These are phyloP conservation scores for Hypoxylon fragiforme DNA, from an alignment of 495 filamentous ascomycete genomes.

Conservation along the genomic window DNA sequence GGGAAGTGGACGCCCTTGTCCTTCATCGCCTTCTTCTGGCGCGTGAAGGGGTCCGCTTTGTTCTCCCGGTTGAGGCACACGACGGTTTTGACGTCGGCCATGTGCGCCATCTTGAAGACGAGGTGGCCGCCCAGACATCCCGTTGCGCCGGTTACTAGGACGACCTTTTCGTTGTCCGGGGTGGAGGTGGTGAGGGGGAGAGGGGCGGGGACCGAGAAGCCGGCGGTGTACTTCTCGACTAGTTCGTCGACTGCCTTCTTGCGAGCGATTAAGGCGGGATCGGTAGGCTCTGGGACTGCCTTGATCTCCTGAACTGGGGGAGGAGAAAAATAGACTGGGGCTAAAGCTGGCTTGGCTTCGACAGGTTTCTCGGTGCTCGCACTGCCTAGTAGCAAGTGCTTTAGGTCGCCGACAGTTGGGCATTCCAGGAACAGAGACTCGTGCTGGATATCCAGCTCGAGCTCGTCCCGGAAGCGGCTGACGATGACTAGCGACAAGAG, in stretches of 20 bases:
- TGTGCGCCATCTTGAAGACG: slow-evolving; percentile 40
- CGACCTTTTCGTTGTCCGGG: slow-evolving; percentile 53
- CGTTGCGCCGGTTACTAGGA: slow-evolving; percentile 56
- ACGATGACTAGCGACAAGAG: slow-evolving; percentile 52
- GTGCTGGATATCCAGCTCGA: slow-evolving; percentile 49
- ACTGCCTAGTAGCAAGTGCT: slow-evolving; percentile 62
- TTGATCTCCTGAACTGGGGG: slow-evolving; percentile 17
- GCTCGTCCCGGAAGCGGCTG: slow-evolving; percentile 46
- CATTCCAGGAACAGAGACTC: slow-evolving; percentile 43
- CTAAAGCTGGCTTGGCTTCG: neutral
- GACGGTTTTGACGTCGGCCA: slow-evolving; percentile 40
- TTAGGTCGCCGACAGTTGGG: slow-evolving; percentile 41
- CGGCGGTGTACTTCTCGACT: slow-evolving; percentile 66
- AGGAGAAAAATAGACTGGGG: slow-evolving; percentile 51
- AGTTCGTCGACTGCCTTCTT: slow-evolving; percentile 56
- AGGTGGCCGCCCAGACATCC: slow-evolving; percentile 49
- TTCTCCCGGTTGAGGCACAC: slow-evolving; percentile 52
- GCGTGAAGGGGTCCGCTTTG: slow-evolving; percentile 22
- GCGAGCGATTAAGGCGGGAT: slow-evolving; percentile 54
- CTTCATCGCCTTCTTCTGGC: slow-evolving; percentile 46
- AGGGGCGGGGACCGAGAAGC: slow-evolving; percentile 54
- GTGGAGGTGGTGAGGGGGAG: slow-evolving; percentile 67
- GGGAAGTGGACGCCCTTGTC: slow-evolving; percentile 40
- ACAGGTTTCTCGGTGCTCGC: slow-evolving; percentile 55
- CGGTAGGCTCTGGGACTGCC: slow-evolving; percentile 45